Evolutionary conservation across 2,329 filamentous ascomycete species (phyloP), one percentile per base, ranked within the genome.

Genomic region (Alternaria sp.): DNA sequence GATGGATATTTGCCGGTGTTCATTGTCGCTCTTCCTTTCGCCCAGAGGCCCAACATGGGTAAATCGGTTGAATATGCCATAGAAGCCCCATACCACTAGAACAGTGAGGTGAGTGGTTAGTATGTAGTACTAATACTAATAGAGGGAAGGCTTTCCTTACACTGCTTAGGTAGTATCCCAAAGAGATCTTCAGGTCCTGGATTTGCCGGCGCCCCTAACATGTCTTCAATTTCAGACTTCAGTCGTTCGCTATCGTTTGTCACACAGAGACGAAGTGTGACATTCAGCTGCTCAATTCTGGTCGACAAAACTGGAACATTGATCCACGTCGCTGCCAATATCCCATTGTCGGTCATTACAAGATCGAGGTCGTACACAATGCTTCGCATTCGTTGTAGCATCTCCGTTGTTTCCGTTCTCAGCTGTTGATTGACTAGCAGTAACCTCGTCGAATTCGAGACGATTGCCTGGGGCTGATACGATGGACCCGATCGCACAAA

Each of bases 401-500:
- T 59, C 9, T 64, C 55, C 5, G 60, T 45, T 3, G 63, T 66
- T 43, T 70, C 66, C 25, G 53, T 45, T 26, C 59, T 51, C 7
- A 68, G 60, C 54, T 71, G 68, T 41, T 58, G 61, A 23, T 64
- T 67, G 49, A 64, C 53, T 37, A 66, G 69, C 6, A 67, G 55
- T 20, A 66, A 51, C 10, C 51, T 45, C 11, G 60, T 54, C 14
- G 53, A 18, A 25, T 59, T 61, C 14, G 61, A 44, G 43, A 60
- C 63, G 59, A 25, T 15, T 28, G 15, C 37, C 33, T 33, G 55
- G 37, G 37, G 37, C n/a, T 18, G 37, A 41, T 41, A 18, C 37
- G 37, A 41, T 5, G 37, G 15, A 41, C 37, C 43, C 37, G 37
- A 5, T 6, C 15, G 2, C 1, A 41, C 37, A n/a, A 41, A 41